Evolutionary conservation across 352 stramenopile genomes (phyloP).

Genomic region (Phytophthora tentaculata): DNA sequence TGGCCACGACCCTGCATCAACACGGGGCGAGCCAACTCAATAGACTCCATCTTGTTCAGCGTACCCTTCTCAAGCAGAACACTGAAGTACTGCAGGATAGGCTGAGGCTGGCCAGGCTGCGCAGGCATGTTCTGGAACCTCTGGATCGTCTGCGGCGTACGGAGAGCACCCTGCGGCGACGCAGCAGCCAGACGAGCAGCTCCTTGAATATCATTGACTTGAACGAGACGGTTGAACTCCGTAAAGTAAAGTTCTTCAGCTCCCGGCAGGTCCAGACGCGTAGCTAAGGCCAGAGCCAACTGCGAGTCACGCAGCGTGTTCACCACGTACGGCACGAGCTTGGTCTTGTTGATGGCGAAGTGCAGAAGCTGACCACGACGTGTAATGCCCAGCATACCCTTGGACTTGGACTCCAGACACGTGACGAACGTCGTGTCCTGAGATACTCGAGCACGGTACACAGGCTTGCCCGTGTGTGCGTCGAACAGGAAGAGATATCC

Average conservation of each 20-base stretch:
- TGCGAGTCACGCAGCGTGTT: conserved; percentile 97
- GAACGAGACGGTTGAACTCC: conserved; percentile 97
- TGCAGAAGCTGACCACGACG: conserved; percentile 97
- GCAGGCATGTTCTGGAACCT: conserved; percentile 98
- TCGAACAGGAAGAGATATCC: conserved; percentile 99
- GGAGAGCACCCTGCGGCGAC: conserved; percentile 90
- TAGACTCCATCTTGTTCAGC: conserved; percentile 99
- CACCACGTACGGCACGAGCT: conserved; percentile 99
- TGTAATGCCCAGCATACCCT: conserved; percentile 98
- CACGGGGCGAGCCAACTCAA: conserved; percentile 98
- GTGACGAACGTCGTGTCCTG: conserved; percentile 99
- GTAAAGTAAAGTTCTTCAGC: conserved; percentile 98
- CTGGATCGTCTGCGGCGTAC: conserved; percentile 98
- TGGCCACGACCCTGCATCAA: conserved; percentile 97
- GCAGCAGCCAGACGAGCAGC: conserved; percentile 91
- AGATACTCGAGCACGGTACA: conserved; percentile 98
- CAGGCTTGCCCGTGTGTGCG: conserved; percentile 97
- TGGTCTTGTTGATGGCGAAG: conserved; percentile 97
- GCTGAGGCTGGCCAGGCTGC: conserved; percentile 96
- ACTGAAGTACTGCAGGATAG: conserved; percentile 99
- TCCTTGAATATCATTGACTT: conserved; percentile 84
- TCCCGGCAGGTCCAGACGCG: conserved; percentile 96
- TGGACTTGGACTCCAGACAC: conserved; percentile 89
- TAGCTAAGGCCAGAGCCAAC: conserved; percentile 96
- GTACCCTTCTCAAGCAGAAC: conserved; percentile 98